These are phyloP conservation scores for Penicillium sp. DNA, from an alignment of 2,329 filamentous ascomycete genomes.

Conservation along the genomic window DNA sequence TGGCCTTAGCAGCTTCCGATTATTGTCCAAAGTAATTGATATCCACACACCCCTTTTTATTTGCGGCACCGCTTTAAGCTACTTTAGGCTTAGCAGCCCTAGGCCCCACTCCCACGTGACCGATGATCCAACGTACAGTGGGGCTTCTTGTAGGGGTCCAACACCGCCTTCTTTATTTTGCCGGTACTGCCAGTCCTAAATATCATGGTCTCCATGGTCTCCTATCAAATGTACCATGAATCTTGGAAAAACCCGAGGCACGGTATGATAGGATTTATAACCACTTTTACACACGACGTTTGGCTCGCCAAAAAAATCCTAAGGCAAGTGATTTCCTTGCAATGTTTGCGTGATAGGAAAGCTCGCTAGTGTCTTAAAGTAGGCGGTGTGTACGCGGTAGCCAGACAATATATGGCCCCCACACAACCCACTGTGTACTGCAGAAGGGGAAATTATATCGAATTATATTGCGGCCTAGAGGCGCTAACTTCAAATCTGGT, in stretches of 20 bases:
- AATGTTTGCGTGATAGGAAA: not conserved
- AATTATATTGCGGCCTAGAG: slow-evolving; percentile 1
- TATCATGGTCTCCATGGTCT: not conserved
- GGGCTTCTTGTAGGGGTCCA: not conserved
- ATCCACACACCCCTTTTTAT: slow-evolving; percentile 1
- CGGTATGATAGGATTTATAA: fast-evolving
- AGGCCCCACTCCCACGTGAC: not conserved
- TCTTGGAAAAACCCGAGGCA: not conserved
- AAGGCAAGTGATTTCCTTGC: not conserved
- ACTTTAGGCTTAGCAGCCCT: not conserved
- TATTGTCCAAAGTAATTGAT: not conserved
- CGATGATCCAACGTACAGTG: not conserved
- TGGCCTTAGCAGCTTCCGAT: not conserved
- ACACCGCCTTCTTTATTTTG: not conserved
- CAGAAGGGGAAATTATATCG: not conserved
- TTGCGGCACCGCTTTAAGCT: not conserved
- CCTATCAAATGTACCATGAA: not conserved
- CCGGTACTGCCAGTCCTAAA: not conserved
- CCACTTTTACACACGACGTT: fast-evolving
- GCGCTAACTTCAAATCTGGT: not conserved
- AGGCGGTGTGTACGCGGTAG: too few relatives aligned
- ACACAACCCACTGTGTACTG: not conserved
- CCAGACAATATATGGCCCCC: not conserved
- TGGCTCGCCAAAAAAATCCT: too few relatives aligned
- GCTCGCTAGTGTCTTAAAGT: not conserved